Conservation (phyloP, 257 asterid species). For the Solanum sitiens region DNA sequence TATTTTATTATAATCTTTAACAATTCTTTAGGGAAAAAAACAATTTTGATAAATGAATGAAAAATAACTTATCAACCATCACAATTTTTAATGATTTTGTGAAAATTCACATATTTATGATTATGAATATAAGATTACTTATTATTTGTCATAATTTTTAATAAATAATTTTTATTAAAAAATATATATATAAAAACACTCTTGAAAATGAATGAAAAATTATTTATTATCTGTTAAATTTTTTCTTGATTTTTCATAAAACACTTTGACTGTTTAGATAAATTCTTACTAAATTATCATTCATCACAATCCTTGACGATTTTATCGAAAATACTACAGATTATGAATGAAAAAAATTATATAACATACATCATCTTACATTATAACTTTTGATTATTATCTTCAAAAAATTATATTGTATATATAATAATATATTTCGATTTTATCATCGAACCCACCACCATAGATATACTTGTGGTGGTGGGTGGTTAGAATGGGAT, state of each 20-base stretch:
- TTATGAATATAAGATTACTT: no score
- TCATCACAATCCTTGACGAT: neutral
- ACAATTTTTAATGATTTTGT: neutral
- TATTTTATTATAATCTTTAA: no score
- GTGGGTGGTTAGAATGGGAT: neutral
- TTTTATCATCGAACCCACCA: neutral
- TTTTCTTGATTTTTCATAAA: neutral
- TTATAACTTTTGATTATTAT: no score
- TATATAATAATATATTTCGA: neutral
- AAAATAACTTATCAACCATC: neutral
- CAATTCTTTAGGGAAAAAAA: no score
- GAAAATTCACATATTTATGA: no score
- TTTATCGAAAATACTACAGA: neutral
- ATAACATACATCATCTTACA: no score
- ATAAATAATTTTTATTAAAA: no score
- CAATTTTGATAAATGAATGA: neutral
- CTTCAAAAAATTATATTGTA: neutral
- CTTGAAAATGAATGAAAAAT: no score
- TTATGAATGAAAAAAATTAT: neutral
- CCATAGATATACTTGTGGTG: neutral
- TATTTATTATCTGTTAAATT: no score
- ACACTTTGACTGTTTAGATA: neutral
- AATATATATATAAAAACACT: no score
- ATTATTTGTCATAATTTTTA: no score
- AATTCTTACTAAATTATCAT: neutral